Conservation (phyloP, 2,329 filamentous ascomycete species). For the Cladophialophora bantiana region DNA sequence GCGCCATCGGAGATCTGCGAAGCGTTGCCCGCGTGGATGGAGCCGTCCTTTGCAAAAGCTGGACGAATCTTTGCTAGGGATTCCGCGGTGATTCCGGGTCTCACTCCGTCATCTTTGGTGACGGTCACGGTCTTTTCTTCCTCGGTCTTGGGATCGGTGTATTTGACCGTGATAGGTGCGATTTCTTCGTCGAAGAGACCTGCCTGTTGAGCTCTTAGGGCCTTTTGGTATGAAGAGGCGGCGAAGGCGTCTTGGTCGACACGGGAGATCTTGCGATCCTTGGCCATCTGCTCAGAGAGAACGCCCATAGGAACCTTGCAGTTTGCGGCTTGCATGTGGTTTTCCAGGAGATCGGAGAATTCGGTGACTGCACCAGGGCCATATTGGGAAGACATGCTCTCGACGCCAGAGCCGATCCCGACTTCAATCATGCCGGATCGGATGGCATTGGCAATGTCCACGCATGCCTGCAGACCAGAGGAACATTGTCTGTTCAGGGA, state of each 20-base stretch:
- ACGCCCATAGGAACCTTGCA: slow-evolving; percentile 98
- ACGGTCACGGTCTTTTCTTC: slow-evolving; percentile 86
- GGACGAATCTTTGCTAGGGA: slow-evolving; percentile 88
- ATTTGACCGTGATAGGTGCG: slow-evolving; percentile 82
- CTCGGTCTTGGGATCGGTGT: slow-evolving; percentile 87
- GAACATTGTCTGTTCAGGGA: slow-evolving; percentile 94
- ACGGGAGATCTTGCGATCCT: slow-evolving; percentile 76
- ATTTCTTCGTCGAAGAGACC: slow-evolving; percentile 97
- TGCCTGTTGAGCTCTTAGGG: slow-evolving; percentile 78
- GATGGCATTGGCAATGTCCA: slow-evolving; percentile 94
- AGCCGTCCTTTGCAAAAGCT: slow-evolving; percentile 88
- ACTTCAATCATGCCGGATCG: slow-evolving; percentile 91
- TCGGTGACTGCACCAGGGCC: slow-evolving; percentile 88
- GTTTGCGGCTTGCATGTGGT: slow-evolving; percentile 81
- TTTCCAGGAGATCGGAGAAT: slow-evolving; percentile 88
- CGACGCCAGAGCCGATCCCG: slow-evolving; percentile 90
- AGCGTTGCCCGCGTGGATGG: slow-evolving; percentile 95
- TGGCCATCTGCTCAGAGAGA: slow-evolving; percentile 92
- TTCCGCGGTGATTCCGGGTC: slow-evolving; percentile 84
- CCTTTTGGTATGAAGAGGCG: slow-evolving; percentile 91
- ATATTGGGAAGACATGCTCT: slow-evolving; percentile 95
- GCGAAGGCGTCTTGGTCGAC: slow-evolving; percentile 88
- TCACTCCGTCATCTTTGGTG: slow-evolving; percentile 83
- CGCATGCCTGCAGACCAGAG: slow-evolving; percentile 87
- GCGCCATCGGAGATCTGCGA: slow-evolving; percentile 96